A percentile compares a stretch with the other conserved stretches of the same genome.
Evolutionary conservation across 306 rosid genomes (phyloP).

Genomic region (Quercus gilva): DNA sequence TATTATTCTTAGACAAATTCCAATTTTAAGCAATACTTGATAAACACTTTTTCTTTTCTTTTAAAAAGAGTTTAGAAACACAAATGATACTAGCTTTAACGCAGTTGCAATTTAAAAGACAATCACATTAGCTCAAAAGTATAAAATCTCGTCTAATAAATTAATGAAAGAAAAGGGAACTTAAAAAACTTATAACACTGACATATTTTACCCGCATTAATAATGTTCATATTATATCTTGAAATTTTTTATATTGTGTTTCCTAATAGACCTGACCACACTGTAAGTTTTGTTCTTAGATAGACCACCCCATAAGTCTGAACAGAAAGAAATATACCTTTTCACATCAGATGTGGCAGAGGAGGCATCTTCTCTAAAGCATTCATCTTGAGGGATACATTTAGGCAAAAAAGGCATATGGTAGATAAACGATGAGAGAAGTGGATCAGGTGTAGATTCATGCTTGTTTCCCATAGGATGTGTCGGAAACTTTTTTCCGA

Average conservation of each 20-base stretch:
- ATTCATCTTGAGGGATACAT: constrained; percentile 27
- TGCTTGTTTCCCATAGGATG: constrained; percentile 41
- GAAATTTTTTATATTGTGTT: neutral
- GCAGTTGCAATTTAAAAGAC: neutral
- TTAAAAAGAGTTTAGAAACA: neutral
- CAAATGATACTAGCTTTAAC: neutral
- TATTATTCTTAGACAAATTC: neutral
- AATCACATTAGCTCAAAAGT: neutral
- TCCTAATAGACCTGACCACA: neutral
- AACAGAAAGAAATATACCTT: constrained; percentile 42
- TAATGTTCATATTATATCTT: neutral
- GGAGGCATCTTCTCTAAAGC: constrained; percentile 29
- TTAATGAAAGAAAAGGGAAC: neutral
- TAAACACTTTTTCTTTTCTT: neutral
- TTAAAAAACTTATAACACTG: neutral
- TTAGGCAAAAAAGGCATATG: constrained; percentile 29
- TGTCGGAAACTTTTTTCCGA: constrained; percentile 43
- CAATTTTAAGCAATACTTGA: neutral
- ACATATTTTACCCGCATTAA: neutral
- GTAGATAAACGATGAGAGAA: constrained; percentile 67
- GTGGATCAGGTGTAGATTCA: constrained; percentile 70
- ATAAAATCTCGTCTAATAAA: neutral
- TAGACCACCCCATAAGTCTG: neutral
- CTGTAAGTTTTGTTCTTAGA: no score
- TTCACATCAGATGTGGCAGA: constrained; percentile 25